Base-by-base conservation (phyloP, 2,329 filamentous ascomycete species). In the Fusarium mangiferae region DNA sequence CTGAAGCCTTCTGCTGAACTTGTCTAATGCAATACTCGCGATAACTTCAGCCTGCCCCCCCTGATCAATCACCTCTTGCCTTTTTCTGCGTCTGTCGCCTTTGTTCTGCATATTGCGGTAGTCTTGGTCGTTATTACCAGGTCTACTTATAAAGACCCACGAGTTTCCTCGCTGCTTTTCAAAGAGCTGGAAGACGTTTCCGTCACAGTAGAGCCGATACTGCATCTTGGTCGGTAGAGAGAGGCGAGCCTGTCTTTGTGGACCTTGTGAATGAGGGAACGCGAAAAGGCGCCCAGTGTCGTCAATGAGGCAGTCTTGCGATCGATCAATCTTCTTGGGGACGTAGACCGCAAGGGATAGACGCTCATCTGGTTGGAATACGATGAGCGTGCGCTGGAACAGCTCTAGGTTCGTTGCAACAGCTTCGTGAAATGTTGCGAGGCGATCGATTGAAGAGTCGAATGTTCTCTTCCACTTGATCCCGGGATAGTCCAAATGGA, bases 391-490 rank as follows among this genome's bases (percentile, higher is more conserved):
- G 4, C 48, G 59, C 12, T 66, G 59, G 13, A 66, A 66, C 1
- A 66, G 10, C 5, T 56, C 59, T 1, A 64, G 1, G 14, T 48
- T 56, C 1, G 48, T 66, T 0, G 24, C 2, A 1, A 64, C 14
- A 9, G 63, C 48, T 6, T 66, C 59, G 5, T 64, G 59, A 12
- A 66, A 56, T 1, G 62, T 65, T 10, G 41, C 59, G 1, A 66
- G 39, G 0, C 62, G 59, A 8, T 66, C 62, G 0, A 18, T 17
- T 0, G 41, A 41, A 0, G 62, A 64, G 46, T 64, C 62, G 2
- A 55, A 66, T 0, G 41, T 55, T 22, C 46, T 24, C 24, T 64
- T 66, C 62, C 62, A 66, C 1, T 36, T 55, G 1, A 66, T 48
- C 0, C 41, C 48, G 0, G 59, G 13, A 3, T 55, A 17, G 15